phyloP scores from a whole-genome alignment of 768 basidiomycete species.

The Gelatoporia subvermispora region DNA sequence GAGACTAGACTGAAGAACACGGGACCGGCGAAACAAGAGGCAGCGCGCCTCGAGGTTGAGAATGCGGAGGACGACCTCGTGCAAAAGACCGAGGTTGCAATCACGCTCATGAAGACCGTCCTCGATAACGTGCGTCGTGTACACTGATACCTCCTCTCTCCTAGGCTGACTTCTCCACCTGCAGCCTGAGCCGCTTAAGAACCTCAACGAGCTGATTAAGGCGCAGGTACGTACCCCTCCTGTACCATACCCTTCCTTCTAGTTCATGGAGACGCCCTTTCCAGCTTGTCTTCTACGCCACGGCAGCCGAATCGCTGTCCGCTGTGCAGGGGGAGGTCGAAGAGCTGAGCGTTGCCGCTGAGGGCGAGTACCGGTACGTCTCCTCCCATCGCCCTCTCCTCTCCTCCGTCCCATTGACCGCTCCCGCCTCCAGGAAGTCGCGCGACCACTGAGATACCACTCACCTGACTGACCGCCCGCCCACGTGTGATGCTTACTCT shows the following conservation, averaged over 20 bases:
- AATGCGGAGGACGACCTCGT: constrained; percentile 95
- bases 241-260: not conserved
- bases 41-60: constrained; percentile 87
- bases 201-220: constrained; percentile 87
- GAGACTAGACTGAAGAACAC: constrained; percentile 71
- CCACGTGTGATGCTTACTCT: no score
- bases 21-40: constrained; percentile 75
- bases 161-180: constrained; percentile 2
- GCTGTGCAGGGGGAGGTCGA: constrained; percentile 88
- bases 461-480: not conserved
- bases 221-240: constrained; percentile 54
- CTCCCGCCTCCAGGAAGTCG: constrained; percentile 57
- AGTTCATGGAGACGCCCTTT: not conserved
- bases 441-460: constrained; percentile 72
- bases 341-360: constrained; percentile 87
- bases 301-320: constrained; percentile 78
- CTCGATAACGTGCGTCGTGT: constrained; percentile 79
- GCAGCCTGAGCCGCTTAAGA: constrained; percentile 94
- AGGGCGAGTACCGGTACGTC: constrained; percentile 85
- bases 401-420: constrained; percentile 5
- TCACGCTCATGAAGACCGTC: constrained; percentile 96
- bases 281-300: constrained; percentile 66
- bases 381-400: not conserved
- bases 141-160: not conserved
- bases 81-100: constrained; percentile 96